Conservation (phyloP, 2,329 filamentous ascomycete genomes). For the Epichloe amarillans region DNA sequence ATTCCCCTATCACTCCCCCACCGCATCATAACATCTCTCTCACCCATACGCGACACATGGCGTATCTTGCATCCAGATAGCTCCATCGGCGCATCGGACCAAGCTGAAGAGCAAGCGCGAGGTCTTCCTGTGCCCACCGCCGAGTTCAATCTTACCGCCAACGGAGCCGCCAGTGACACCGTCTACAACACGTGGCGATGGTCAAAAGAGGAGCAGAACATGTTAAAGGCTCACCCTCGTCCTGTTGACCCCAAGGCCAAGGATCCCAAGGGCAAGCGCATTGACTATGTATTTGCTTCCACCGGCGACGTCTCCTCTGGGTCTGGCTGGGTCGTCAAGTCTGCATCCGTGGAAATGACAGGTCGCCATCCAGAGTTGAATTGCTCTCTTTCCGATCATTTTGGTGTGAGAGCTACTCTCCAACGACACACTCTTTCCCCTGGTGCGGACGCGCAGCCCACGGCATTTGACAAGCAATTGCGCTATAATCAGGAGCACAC, state of each 20-base stretch:
- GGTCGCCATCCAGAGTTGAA: constrained; percentile 66
- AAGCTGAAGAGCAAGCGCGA: constrained; percentile 53
- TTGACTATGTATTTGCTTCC: constrained; percentile 88
- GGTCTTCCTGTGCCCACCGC: constrained; percentile 59
- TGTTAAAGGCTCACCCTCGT: constrained; percentile 44
- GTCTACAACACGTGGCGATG: constrained; percentile 90
- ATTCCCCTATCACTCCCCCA: constrained; percentile 72
- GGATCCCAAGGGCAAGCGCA: constrained; percentile 67
- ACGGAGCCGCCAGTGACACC: constrained; percentile 79
- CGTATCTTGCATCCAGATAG: constrained; percentile 70
- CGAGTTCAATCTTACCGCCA: constrained; percentile 61
- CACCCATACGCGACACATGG: constrained; percentile 74
- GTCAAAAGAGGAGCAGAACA: constrained; percentile 56
- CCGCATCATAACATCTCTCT: constrained; percentile 64
- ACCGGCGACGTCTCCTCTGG: constrained; percentile 27
- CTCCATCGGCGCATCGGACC: constrained; percentile 59
- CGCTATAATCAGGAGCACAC: constrained; percentile 12
- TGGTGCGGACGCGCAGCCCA: constrained; percentile 7
- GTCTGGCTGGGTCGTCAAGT: constrained; percentile 53
- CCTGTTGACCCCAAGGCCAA: constrained; percentile 48
- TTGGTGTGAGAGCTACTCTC: constrained; percentile 75
- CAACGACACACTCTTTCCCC: constrained; percentile 27
- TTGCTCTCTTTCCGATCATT: constrained; percentile 90
- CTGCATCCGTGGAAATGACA: constrained; percentile 64
- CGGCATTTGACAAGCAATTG: constrained; percentile 20